A percentile compares a stretch with the other conserved stretches of the same genome.
Conservation (phyloP, 768 basidiomycete species). For the Mycena capillaripes region DNA sequence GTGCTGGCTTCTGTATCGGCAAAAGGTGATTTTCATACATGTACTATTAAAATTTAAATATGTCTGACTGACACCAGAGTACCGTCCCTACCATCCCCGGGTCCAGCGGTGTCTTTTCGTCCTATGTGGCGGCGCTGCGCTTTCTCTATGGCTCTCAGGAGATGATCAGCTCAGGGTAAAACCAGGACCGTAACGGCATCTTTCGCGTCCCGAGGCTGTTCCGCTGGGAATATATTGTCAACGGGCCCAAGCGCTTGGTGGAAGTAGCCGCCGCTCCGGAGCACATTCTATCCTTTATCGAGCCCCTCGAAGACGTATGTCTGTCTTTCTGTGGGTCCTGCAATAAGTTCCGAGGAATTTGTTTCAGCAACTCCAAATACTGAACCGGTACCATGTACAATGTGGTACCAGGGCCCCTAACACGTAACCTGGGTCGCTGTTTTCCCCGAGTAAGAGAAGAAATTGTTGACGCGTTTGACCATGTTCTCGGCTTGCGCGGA, state of each 20-base stretch:
- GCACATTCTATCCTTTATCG: not conserved
- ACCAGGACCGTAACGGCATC: not conserved
- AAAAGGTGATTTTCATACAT: too few relatives aligned
- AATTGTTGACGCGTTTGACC: not conserved
- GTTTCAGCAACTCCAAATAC: too few relatives aligned
- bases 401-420: not conserved
- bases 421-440: not conserved
- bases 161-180: not conserved
- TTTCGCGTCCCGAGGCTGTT: not conserved
- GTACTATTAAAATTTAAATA: too few relatives aligned
- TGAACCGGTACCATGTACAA: not conserved
- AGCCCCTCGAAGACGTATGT: not conserved
- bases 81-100: not conserved
- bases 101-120: not conserved
- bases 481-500: not conserved
- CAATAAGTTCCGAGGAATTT: not conserved
- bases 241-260: not conserved
- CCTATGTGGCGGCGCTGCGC: not conserved
- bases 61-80: not conserved
- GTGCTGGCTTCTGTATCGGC: too few relatives aligned
- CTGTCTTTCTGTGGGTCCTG: not conserved
- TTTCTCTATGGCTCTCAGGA: not conserved
- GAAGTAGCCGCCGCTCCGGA: slow-evolving; percentile 7
- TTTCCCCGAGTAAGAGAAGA: not conserved
- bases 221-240: slow-evolving; percentile 13